A percentile compares a stretch with the other conserved stretches of the same genome.
phyloP scores from a whole-genome alignment of 345 rosid genomes.

The Microcos paniculata region DNA sequence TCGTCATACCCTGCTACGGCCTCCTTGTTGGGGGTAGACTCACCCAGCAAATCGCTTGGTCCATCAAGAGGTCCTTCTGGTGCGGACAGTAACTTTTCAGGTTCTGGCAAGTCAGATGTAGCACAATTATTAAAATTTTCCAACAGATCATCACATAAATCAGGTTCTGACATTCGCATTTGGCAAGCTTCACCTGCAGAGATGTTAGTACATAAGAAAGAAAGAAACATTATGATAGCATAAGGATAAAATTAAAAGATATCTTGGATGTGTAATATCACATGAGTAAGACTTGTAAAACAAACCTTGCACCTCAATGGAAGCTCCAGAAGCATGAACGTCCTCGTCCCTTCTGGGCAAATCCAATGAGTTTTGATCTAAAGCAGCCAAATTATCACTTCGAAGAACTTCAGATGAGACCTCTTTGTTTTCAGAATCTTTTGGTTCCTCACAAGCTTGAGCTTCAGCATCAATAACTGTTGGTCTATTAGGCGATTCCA shows the following conservation, averaged over 20 bases:
- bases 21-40: constrained; percentile 66
- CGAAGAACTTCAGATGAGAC: constrained; percentile 18
- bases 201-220: neutral
- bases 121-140: constrained; percentile 33
- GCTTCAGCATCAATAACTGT: constrained; percentile 34
- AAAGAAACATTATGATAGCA: constrained; percentile 3
- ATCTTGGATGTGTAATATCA: too few relatives aligned
- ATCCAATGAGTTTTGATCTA: constrained; percentile 20
- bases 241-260: too few relatives aligned
- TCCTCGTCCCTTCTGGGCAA: constrained; percentile 21
- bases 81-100: constrained; percentile 73
- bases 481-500: constrained; percentile 32
- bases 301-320: constrained; percentile 50
- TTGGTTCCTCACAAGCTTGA: constrained; percentile 31
- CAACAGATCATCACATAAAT: constrained; percentile 35
- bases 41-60: constrained; percentile 48
- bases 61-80: constrained; percentile 44
- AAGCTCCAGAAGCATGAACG: constrained; percentile 24
- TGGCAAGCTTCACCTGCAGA: constrained; percentile 38
- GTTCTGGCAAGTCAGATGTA: constrained; percentile 59
- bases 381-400: constrained; percentile 15
- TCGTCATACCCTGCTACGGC: constrained; percentile 35
- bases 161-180: constrained; percentile 38
- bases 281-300: constrained; percentile 20
- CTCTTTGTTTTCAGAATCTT: constrained; percentile 29